phyloP scores from a whole-genome alignment of 208 protist species.

The Blechomonas ayalai region DNA sequence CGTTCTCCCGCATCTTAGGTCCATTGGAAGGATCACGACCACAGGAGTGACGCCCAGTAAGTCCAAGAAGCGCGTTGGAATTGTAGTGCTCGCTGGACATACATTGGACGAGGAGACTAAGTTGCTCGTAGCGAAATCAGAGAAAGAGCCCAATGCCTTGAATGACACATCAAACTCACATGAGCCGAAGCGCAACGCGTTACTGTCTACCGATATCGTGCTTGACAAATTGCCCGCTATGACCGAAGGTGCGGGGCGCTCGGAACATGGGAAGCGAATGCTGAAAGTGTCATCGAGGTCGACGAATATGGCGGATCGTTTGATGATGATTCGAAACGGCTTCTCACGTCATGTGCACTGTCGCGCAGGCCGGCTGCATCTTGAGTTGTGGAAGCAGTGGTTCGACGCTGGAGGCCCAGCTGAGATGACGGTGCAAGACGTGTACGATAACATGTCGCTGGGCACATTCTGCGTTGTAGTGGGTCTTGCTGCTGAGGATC shows the following conservation, averaged over 20 bases:
- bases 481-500: constrained; percentile 49
- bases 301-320: constrained; percentile 14
- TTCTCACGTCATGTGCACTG: constrained; percentile 28
- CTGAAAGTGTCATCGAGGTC: constrained; percentile 5
- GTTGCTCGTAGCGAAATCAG: constrained; percentile 8
- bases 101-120: constrained; percentile 23
- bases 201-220: constrained; percentile 18
- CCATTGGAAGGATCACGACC: constrained; percentile 25
- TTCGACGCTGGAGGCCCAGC: constrained; percentile 2
- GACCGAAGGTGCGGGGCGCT: constrained; percentile 13
- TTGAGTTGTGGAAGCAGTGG: constrained; percentile 77
- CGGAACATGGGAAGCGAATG: constrained; percentile 11
- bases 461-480: constrained; percentile 78
- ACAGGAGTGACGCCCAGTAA: constrained; percentile 27
- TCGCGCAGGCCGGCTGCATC: constrained; percentile 59
- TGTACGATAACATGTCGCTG: constrained; percentile 63
- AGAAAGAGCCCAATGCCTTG: too few species aligned
- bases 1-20: constrained; percentile 50
- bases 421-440: constrained; percentile 20
- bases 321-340: constrained; percentile 71
- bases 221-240: constrained; percentile 36
- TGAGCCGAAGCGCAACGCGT: too few species aligned
- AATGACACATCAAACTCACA: too few species aligned
- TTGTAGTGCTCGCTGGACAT: constrained; percentile 31
- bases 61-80: constrained; percentile 34